A percentile compares a stretch with the other conserved stretches of the same genome.
phyloP scores from a whole-genome alignment of 768 basidiomycete genomes.

The Auriscalpium vulgare region DNA sequence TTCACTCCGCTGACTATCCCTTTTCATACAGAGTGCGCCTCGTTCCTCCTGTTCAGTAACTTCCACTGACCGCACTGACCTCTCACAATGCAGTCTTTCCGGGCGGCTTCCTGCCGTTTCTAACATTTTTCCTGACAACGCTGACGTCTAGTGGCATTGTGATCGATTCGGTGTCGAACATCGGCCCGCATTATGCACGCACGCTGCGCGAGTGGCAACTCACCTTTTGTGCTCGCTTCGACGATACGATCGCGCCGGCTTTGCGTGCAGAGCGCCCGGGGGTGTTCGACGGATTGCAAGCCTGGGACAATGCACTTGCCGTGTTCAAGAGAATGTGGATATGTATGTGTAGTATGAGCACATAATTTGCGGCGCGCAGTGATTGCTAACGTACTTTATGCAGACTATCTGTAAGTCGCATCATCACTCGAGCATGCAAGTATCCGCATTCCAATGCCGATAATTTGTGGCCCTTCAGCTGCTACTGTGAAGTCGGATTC shows the following conservation, averaged over 20 bases:
- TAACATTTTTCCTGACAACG: slow-evolving; percentile 9
- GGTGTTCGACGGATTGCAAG: slow-evolving; percentile 37
- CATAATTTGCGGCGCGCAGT: background rate
- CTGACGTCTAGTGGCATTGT: slow-evolving; percentile 8
- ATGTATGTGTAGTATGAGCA: slow-evolving; percentile 33
- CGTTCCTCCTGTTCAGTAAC: background rate
- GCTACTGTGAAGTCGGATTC: slow-evolving; percentile 72
- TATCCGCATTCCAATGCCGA: background rate
- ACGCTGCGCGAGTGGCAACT: slow-evolving; percentile 71
- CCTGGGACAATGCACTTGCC: slow-evolving; percentile 49
- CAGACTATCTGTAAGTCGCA: slow-evolving; percentile 40
- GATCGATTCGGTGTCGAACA: slow-evolving; percentile 10
- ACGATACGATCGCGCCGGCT: slow-evolving; percentile 31
- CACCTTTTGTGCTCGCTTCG: slow-evolving; percentile 53
- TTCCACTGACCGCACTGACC: background rate
- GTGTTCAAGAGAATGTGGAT: slow-evolving; percentile 73
- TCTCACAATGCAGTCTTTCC: slow-evolving; percentile 6
- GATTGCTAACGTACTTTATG: slow-evolving; percentile 7
- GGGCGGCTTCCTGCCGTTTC: slow-evolving; percentile 12
- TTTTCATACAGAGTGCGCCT: slow-evolving; percentile 1
- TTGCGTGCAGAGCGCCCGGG: slow-evolving; percentile 53
- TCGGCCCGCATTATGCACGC: slow-evolving; percentile 59
- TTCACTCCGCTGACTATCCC: background rate
- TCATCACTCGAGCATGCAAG: background rate
- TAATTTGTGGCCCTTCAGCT: slow-evolving; percentile 27